Percentiles rank a stretch among this genome's conserved stretches.
phyloP scores from a whole-genome alignment of 1,139 yeast genomes.

The Debaryomyces sp. region DNA sequence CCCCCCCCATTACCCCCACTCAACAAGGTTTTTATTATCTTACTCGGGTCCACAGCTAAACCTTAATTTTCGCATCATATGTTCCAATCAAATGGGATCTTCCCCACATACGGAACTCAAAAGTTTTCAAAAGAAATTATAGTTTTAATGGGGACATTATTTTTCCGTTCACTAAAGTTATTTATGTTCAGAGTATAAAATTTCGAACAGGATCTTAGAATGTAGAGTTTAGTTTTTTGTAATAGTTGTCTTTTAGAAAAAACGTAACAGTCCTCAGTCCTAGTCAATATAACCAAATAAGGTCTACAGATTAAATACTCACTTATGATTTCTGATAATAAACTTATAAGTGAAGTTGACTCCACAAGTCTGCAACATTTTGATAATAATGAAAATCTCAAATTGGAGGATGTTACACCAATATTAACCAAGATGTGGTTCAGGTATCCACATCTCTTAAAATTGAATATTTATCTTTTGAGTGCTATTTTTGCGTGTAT shows the following conservation, averaged over 20 bases:
- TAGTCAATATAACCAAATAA: too few relatives aligned
- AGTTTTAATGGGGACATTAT: too few relatives aligned
- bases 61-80: neutral
- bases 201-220: neutral
- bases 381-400: neutral
- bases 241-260: too few relatives aligned
- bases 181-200: neutral
- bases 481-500: constrained; percentile 21
- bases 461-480: constrained; percentile 27
- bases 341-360: neutral
- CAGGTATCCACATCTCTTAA: constrained; percentile 34
- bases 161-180: too few relatives aligned
- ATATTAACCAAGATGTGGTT: constrained; percentile 15
- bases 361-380: neutral
- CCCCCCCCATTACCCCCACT: too few relatives aligned
- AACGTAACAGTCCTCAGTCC: too few relatives aligned
- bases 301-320: neutral
- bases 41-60: neutral
- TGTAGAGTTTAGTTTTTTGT: neutral
- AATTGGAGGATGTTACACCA: neutral
- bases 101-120: neutral
- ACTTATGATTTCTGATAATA: neutral
- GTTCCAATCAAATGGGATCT: too few relatives aligned
- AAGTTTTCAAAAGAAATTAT: neutral
- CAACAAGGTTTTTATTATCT: neutral